Base-by-base conservation (phyloP, 2,329 filamentous ascomycete genomes). In the Penicillium concentricum region DNA sequence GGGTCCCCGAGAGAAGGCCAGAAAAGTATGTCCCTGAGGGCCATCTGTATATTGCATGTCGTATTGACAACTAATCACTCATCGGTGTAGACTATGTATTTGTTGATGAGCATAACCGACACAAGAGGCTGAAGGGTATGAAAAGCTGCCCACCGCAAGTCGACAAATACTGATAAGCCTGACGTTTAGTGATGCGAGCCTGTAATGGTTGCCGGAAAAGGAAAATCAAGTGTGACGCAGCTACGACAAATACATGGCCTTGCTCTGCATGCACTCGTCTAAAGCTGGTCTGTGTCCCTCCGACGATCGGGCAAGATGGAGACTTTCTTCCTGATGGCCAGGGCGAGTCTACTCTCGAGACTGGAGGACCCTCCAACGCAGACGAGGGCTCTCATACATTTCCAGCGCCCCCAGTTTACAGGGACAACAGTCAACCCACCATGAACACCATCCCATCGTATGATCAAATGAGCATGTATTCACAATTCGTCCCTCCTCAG, bases 201-300 rank as follows among this genome's bases (percentile, higher is more conserved):
- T 97, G 93, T 75, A 93, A 97, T 78, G 93, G 93, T 59, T 97
- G 93, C 72, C 85, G 93, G 60, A 88, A 92, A 76, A 86, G 93
- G 69, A 99, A 99, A 77, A 99, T 99, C 73, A 96, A 96, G 75
- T 99, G 93, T 78, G 94, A 97, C 78, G 92, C 93, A 51, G 93
- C 93, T 20, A 96, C 93, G 15, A 97, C 92, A 39, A 97, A 97
- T 74, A 92, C 91, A 37, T 97, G 94, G 93, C 94, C 94, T 28
- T 97, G 93, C 75, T 94, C 92, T 39, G 91, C 94, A 35, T 99
- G 93, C 73, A 89, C 92, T 60, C 86, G 93, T 47, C 81, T 97
- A 61, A 97, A 97, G 79, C 84, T 97, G 58, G 90, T 94, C 68
- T 97, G 94, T 73, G 88, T 97, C 26, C 91, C 92, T 44, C 94